Evolutionary conservation across 768 basidiomycete genomes (phyloP).

Genomic region (Boletales sp.): DNA sequence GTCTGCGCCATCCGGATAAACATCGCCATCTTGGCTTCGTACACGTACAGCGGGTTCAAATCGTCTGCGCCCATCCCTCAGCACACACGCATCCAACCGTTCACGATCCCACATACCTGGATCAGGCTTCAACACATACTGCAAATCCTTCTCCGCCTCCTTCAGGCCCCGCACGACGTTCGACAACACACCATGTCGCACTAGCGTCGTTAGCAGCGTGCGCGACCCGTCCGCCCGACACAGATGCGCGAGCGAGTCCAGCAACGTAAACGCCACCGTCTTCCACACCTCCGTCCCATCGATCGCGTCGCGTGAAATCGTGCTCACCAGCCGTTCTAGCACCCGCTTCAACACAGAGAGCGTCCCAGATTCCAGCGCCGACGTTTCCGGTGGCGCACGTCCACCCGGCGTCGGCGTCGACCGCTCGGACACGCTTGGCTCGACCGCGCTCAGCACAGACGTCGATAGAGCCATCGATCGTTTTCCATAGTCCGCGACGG

Average conservation of each 20-base stretch:
- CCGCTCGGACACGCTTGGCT: constrained; percentile 32
- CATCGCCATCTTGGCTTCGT: constrained; percentile 91
- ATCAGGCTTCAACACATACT: constrained; percentile 80
- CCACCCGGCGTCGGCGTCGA: constrained; percentile 17
- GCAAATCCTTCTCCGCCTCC: constrained; percentile 72
- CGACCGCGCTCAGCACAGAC: constrained; percentile 30
- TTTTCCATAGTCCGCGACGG: constrained; percentile 20
- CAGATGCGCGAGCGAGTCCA: constrained; percentile 77
- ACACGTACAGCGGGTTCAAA: constrained; percentile 88
- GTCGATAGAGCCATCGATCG: constrained; percentile 28
- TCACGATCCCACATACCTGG: constrained; percentile 56
- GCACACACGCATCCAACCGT: background rate
- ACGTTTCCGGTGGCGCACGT: constrained; percentile 3
- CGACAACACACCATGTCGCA: constrained; percentile 70
- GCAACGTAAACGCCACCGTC: constrained; percentile 87
- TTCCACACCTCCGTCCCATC: constrained; percentile 98
- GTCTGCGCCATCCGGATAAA: constrained; percentile 83
- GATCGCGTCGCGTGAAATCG: constrained; percentile 85
- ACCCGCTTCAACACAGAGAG: constrained; percentile 61
- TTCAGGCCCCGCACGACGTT: constrained; percentile 84
- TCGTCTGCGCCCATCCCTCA: constrained; percentile 52
- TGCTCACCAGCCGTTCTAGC: constrained; percentile 68
- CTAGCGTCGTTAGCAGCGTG: constrained; percentile 52
- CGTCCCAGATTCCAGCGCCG: constrained; percentile 58
- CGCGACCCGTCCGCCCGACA: constrained; percentile 70